Conservation (phyloP, 139 green algal genomes). For the Volvox reticuliferus region DNA sequence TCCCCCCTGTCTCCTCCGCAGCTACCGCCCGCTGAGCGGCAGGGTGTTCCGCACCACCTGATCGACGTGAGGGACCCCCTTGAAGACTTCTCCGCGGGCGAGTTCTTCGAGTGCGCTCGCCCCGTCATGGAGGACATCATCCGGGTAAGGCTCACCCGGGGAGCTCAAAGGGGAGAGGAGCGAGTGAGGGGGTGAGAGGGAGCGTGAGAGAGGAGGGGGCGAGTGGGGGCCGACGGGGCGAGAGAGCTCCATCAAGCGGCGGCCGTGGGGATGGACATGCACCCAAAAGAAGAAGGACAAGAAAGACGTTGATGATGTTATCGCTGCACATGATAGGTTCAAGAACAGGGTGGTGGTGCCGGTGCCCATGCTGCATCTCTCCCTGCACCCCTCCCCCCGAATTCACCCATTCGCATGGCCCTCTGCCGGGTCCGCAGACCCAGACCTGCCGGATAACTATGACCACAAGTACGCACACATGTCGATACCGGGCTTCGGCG, state of each 20-base stretch:
- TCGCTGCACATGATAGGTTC: no score
- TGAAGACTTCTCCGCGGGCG: constrained; percentile 88
- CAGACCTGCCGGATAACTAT: no score
- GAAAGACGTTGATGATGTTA: background rate
- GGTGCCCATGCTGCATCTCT: no score
- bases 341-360: no score
- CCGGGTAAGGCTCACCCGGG: constrained; percentile 35
- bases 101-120: constrained; percentile 83
- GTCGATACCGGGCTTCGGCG: no score
- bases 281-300: background rate
- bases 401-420: no score
- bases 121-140: constrained; percentile 82
- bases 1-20: constrained; percentile 48
- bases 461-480: no score
- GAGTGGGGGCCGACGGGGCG: no score
- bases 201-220: background rate
- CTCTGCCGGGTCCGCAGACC: no score
- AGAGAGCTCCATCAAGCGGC: no score
- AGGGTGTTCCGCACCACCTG: constrained; percentile 93
- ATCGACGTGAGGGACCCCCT: constrained; percentile 82
- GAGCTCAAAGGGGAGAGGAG: background rate
- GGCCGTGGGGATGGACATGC: no score
- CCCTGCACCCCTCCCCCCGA: no score
- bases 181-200: background rate
- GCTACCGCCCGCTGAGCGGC: constrained; percentile 66